These are phyloP conservation scores for Curvularia sp. DNA, from an alignment of 2,329 filamentous ascomycete genomes.

Conservation along the genomic window DNA sequence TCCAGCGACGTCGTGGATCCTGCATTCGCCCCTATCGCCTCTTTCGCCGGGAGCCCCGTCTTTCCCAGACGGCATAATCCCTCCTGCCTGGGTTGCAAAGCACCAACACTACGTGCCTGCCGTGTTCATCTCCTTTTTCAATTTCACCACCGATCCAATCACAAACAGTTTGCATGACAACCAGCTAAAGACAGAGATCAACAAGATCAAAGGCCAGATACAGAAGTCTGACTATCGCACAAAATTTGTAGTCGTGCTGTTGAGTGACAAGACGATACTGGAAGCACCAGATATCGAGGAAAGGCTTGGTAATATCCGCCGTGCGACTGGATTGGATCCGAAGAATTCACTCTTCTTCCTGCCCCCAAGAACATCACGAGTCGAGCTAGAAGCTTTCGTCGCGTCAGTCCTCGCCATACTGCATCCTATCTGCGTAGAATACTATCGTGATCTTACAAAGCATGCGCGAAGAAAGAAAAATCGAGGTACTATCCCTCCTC, in stretches of 20 bases:
- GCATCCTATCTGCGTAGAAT: conserved; percentile 79
- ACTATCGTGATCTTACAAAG: conserved; percentile 93
- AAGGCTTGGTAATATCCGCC: conserved; percentile 78
- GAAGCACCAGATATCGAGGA: conserved; percentile 70
- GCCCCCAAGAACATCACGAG: conserved; percentile 72
- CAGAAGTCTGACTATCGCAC: conserved; percentile 77
- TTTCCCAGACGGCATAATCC: conserved; percentile 89
- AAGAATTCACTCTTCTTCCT: conserved; percentile 84
- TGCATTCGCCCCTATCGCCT: conserved; percentile 92
- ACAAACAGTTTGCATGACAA: conserved; percentile 82
- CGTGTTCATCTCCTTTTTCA: conserved; percentile 81
- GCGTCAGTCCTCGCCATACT: conserved; percentile 75
- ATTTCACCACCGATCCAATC: conserved; percentile 74
- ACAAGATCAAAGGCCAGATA: conserved; percentile 73
- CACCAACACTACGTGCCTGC: conserved; percentile 86
- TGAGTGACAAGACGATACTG: conserved; percentile 72
- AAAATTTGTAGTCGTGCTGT: conserved; percentile 76
- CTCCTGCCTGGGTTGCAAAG: conserved; percentile 83
- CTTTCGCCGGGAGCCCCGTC: conserved; percentile 81
- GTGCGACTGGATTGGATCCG: conserved; percentile 78
- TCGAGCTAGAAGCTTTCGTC: conserved; percentile 76
- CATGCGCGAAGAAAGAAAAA: conserved; percentile 88
- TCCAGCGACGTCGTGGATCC: conserved; percentile 55
- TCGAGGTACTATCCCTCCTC: conserved; percentile 76
- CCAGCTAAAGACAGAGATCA: conserved; percentile 86